phyloP scores from a whole-genome alignment of 192 early-diverging fungal genomes.

The Coemansia guatemalensis region DNA sequence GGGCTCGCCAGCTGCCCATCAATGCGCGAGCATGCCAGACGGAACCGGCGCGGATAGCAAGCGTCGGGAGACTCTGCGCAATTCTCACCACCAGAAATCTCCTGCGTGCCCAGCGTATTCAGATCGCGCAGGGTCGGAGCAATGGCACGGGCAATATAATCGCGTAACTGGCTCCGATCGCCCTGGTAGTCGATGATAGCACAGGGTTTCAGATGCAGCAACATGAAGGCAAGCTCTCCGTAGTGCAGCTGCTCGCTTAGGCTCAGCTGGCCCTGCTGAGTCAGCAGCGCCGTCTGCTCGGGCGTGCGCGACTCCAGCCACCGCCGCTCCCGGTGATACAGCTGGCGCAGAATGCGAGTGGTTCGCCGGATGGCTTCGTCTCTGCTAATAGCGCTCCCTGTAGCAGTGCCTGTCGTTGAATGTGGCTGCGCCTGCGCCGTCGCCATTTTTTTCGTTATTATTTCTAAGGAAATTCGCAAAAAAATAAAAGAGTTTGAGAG shows the following conservation, averaged over 20 bases:
- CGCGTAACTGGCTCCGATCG: slow-evolving; percentile 28
- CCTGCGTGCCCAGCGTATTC: slow-evolving; percentile 24
- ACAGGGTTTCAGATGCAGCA: slow-evolving; percentile 47
- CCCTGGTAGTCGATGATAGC: slow-evolving; percentile 40
- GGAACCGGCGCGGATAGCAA: slow-evolving; percentile 34
- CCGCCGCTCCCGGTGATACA: slow-evolving; percentile 40
- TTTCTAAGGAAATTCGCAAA: background rate
- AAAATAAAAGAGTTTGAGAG: background rate
- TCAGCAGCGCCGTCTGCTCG: slow-evolving; percentile 26
- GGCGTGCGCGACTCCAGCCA: slow-evolving; percentile 27
- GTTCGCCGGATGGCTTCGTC: slow-evolving; percentile 40
- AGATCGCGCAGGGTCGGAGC: slow-evolving; percentile 37
- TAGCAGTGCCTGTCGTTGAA: background rate
- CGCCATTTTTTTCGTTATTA: background rate
- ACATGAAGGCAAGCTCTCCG: slow-evolving; percentile 41
- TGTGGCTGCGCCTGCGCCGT: background rate
- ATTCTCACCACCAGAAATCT: background rate
- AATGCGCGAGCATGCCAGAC: slow-evolving; percentile 28
- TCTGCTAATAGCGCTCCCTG: background rate
- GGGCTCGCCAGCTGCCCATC: slow-evolving; percentile 26
- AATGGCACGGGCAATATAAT: slow-evolving; percentile 28
- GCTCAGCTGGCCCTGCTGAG: slow-evolving; percentile 33
- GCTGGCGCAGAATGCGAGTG: slow-evolving; percentile 36
- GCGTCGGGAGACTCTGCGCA: slow-evolving; percentile 11
- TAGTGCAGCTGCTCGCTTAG: slow-evolving; percentile 49